A percentile compares a stretch with the other conserved stretches of the same genome.
Conservation (phyloP, 1,284 basidiomycete genomes). For the Vanrija humicola region DNA sequence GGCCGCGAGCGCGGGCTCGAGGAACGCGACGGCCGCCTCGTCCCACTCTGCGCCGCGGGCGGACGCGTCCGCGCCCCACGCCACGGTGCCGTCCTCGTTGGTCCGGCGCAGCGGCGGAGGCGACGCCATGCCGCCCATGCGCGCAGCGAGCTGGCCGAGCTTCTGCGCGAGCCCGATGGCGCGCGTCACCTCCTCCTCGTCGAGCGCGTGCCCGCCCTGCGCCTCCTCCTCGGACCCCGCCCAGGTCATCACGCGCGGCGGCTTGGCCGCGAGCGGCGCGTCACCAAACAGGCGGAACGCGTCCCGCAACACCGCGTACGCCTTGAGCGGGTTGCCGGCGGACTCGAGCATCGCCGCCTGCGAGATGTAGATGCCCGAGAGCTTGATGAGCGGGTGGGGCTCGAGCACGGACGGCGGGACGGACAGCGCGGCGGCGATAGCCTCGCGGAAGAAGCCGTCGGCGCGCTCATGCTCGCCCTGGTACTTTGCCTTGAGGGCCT, state of each 20-base stretch:
- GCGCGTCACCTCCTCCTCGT: conserved; percentile 33
- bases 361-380: conserved; percentile 46
- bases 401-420: conserved; percentile 30
- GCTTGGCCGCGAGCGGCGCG: conserved; percentile 20
- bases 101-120: conserved; percentile 12
- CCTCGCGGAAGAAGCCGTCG: conserved; percentile 41
- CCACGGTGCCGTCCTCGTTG: too few relatives aligned
- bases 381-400: conserved; percentile 42
- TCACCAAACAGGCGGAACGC: conserved; percentile 34
- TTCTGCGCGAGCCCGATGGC: conserved; percentile 42
- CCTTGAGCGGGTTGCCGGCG: conserved; percentile 29
- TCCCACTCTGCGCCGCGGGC: conserved; percentile 23
- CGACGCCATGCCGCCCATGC: conserved; percentile 6
- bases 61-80: background rate
- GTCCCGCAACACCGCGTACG: conserved; percentile 32
- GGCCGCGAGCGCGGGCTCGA: conserved; percentile 34
- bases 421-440: conserved; percentile 28
- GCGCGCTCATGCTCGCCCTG: conserved; percentile 37
- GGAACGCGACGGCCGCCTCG: conserved; percentile 33
- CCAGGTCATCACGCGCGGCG: background rate
- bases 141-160: conserved; percentile 21
- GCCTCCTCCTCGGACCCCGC: background rate
- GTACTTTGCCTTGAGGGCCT: conserved; percentile 42
- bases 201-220: conserved; percentile 11
- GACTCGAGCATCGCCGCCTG: conserved; percentile 39